Percentiles rank a stretch among this genome's conserved stretches.
Evolutionary conservation across 306 rosid genomes (phyloP).

Genomic region (Prunus kanzakura): DNA sequence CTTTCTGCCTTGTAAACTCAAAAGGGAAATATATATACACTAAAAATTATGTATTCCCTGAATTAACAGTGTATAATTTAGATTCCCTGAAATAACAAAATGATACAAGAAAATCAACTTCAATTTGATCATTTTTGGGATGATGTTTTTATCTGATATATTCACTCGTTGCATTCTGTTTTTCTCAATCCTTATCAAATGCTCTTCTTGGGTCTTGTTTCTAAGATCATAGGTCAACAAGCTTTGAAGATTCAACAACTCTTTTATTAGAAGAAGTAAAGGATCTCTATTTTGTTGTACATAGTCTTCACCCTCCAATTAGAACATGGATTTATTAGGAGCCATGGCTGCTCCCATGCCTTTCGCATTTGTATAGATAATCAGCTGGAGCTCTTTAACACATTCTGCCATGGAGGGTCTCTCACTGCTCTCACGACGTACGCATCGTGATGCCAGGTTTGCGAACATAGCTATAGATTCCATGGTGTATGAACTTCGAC

Average conservation of each 20-base stretch:
- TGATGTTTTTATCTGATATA: conserved; percentile 20
- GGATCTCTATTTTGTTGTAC: conserved; percentile 24
- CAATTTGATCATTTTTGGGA: neutral
- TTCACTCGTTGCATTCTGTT: conserved; percentile 29
- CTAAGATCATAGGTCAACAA: conserved; percentile 22
- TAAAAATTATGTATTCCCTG: conserved; percentile 7
- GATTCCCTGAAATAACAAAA: conserved; percentile 15
- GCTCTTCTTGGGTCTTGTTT: conserved; percentile 12
- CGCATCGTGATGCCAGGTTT: conserved; percentile 88
- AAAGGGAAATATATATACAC: neutral
- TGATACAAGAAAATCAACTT: conserved; percentile 18
- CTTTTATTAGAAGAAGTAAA: conserved; percentile 21
- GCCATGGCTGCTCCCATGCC: conserved; percentile 53
- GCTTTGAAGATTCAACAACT: conserved; percentile 14
- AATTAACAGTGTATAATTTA: conserved; percentile 11
- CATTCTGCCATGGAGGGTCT: conserved; percentile 89
- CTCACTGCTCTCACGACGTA: conserved; percentile 69
- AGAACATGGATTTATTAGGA: neutral
- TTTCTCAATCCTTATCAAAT: conserved; percentile 20
- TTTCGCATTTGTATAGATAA: conserved; percentile 67
- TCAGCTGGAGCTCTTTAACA: conserved; percentile 66
- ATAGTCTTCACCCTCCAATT: conserved; percentile 1
- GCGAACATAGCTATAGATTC: conserved; percentile 85
- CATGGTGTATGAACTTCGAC: conserved; percentile 71
- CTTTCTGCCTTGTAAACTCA: neutral